Evolutionary conservation across 768 basidiomycete species (phyloP).

Genomic region (Tricholoma furcatifolium): DNA sequence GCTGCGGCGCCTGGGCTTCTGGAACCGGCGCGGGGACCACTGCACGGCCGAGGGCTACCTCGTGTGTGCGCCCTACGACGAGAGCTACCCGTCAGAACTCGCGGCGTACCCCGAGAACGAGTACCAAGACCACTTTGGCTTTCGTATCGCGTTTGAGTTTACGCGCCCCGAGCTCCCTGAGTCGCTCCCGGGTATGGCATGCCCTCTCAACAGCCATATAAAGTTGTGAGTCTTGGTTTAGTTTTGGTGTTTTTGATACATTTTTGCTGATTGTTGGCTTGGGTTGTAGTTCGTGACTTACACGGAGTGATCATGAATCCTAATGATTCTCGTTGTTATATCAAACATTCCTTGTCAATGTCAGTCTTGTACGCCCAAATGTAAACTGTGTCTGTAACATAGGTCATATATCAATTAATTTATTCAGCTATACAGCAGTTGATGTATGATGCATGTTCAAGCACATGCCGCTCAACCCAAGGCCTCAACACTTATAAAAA

Average conservation of each 20-base stretch:
- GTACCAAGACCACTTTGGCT: slow-evolving; percentile 54
- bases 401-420: too few species aligned
- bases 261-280: too few species aligned
- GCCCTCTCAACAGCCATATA: slow-evolving; percentile 55
- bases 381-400: too few species aligned
- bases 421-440: too few species aligned
- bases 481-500: too few species aligned
- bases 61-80: slow-evolving; percentile 61
- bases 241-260: neutral
- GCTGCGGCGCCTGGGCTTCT: slow-evolving; percentile 46
- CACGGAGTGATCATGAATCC: too few species aligned
- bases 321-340: too few species aligned
- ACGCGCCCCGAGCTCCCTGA: slow-evolving; percentile 58
- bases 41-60: slow-evolving; percentile 53
- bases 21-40: slow-evolving; percentile 79
- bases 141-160: slow-evolving; percentile 37
- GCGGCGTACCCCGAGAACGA: slow-evolving; percentile 53
- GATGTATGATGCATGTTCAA: too few species aligned
- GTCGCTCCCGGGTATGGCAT: slow-evolving; percentile 58
- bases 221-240: slow-evolving; percentile 37
- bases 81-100: slow-evolving; percentile 62
- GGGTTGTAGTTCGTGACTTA: too few species aligned
- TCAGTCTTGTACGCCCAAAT: too few species aligned
- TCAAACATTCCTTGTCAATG: too few species aligned
- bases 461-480: too few species aligned